A percentile compares a stretch with the other conserved stretches of the same genome.
These are phyloP conservation scores for Globisporangium heterothallicum DNA, from an alignment of 352 stramenopile species.

Conservation along the genomic window DNA sequence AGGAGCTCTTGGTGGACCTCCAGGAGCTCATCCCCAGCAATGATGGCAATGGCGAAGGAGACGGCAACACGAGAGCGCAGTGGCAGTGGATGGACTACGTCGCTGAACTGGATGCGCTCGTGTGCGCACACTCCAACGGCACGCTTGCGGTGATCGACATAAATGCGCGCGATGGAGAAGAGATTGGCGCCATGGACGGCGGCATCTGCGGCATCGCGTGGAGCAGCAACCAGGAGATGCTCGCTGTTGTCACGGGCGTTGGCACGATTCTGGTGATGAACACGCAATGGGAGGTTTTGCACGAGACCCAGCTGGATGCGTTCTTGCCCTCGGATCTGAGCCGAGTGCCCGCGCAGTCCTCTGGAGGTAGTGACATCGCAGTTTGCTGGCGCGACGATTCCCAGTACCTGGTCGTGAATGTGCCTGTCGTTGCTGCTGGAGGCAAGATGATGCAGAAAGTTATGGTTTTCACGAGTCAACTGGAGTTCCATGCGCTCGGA, in stretches of 20 bases:
- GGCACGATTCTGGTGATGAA: slow-evolving; percentile 70
- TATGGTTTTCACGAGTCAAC: slow-evolving; percentile 49
- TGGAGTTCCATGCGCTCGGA: slow-evolving; percentile 56
- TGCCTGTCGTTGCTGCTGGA: slow-evolving; percentile 12
- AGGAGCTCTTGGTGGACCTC: slow-evolving; percentile 33
- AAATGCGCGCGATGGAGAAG: slow-evolving; percentile 36
- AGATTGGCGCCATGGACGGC: slow-evolving; percentile 63
- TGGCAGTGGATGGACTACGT: slow-evolving; percentile 70
- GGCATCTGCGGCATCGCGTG: slow-evolving; percentile 57
- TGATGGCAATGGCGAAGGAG: slow-evolving; percentile 1
- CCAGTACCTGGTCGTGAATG: slow-evolving; percentile 61
- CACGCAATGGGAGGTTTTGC: slow-evolving; percentile 69
- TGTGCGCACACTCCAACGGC: slow-evolving; percentile 47
- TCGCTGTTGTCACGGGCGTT: slow-evolving; percentile 56
- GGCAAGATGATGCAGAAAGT: slow-evolving; percentile 29
- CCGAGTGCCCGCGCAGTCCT: background rate
- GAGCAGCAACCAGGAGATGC: slow-evolving; percentile 64
- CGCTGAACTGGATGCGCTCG: slow-evolving; percentile 48
- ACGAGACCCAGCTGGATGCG: slow-evolving; percentile 47
- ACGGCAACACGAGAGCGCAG: background rate
- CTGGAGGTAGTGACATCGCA: slow-evolving; percentile 11
- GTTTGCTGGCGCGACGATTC: slow-evolving; percentile 73
- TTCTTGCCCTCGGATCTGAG: slow-evolving; percentile 23
- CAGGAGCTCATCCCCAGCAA: slow-evolving; percentile 14
- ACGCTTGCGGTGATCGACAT: slow-evolving; percentile 49